phyloP scores from a whole-genome alignment of 2,329 filamentous ascomycete genomes.

The Pezicula carpinea region DNA sequence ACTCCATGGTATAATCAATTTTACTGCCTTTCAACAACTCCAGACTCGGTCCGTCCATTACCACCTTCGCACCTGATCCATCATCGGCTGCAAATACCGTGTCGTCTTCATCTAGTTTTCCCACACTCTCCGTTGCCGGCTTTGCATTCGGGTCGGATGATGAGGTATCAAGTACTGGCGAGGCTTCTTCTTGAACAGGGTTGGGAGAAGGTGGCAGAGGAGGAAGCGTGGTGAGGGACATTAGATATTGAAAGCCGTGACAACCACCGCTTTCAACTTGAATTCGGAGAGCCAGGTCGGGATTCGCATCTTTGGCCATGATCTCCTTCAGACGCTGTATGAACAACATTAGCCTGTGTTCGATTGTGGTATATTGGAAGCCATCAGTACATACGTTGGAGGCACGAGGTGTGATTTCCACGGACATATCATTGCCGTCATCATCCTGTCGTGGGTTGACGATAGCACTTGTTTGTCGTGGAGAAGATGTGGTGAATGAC shows the following conservation, averaged over 20 bases:
- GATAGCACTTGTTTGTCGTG: conserved; percentile 40
- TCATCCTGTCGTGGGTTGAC: conserved; percentile 76
- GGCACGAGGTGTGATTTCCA: conserved; percentile 81
- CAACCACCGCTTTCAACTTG: conserved; percentile 91
- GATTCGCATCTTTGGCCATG: conserved; percentile 67
- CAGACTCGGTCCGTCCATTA: conserved; percentile 82
- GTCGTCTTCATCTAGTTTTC: conserved; percentile 66
- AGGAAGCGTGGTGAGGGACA: conserved; percentile 71
- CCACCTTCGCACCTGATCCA: conserved; percentile 66
- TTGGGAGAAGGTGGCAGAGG: conserved; percentile 25
- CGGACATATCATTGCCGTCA: conserved; percentile 74
- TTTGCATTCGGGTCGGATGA: conserved; percentile 15
- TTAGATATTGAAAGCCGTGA: conserved; percentile 96
- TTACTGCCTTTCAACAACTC: conserved; percentile 90
- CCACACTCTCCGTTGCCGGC: conserved; percentile 26
- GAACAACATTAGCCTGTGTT: conserved; percentile 2
- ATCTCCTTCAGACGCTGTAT: conserved; percentile 49
- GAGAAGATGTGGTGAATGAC: conserved; percentile 18
- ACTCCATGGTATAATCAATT: conserved; percentile 92
- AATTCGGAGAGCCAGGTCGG: conserved; percentile 81
- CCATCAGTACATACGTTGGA: too few species aligned
- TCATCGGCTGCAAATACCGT: conserved; percentile 73
- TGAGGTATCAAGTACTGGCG: conserved; percentile 13
- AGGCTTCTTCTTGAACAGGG: conserved; percentile 7
- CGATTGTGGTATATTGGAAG: too few species aligned